Conservation (phyloP, 768 basidiomycete genomes). For the Mycena indigotica region DNA sequence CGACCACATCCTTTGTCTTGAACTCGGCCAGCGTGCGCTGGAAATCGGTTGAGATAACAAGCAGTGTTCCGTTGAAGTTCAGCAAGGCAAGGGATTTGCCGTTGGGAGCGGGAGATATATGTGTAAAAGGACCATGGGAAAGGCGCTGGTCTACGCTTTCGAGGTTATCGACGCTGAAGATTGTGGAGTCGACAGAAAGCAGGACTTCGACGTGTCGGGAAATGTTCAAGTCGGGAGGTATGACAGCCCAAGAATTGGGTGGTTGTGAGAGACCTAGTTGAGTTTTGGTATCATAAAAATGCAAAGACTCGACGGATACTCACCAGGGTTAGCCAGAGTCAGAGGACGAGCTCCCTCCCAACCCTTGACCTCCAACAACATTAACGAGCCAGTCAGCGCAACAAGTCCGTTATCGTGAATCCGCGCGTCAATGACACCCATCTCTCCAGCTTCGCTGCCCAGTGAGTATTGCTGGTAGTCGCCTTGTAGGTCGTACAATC, state of each 20-base stretch:
- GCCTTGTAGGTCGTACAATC: constrained; percentile 85
- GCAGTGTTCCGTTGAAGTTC: constrained; percentile 70
- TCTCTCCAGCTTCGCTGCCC: constrained; percentile 78
- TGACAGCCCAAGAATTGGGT: constrained; percentile 83
- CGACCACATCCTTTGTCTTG: constrained; percentile 60
- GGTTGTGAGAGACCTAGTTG: constrained; percentile 69
- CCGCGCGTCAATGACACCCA: constrained; percentile 82
- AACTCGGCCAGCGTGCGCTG: constrained; percentile 87
- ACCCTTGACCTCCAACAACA: constrained; percentile 82
- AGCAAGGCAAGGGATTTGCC: constrained; percentile 89
- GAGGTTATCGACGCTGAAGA: constrained; percentile 85
- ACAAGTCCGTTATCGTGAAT: constrained; percentile 89
- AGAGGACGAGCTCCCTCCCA: constrained; percentile 82
- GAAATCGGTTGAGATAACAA: constrained; percentile 96
- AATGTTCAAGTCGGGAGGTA: constrained; percentile 87
- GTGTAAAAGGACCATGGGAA: constrained; percentile 85
- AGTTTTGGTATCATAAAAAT: background rate
- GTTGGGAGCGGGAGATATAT: constrained; percentile 88
- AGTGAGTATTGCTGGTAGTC: constrained; percentile 86
- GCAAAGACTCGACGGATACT: constrained; percentile 26
- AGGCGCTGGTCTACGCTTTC: constrained; percentile 88
- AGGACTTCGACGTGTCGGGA: constrained; percentile 91
- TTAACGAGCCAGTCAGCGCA: constrained; percentile 74
- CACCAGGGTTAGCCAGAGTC: constrained; percentile 74
- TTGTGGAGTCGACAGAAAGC: constrained; percentile 76